A percentile compares a stretch with the other conserved stretches of the same genome.
Evolutionary conservation across 1,284 basidiomycete species (phyloP).

Genomic region (Rhodotorula mucilaginosa): DNA sequence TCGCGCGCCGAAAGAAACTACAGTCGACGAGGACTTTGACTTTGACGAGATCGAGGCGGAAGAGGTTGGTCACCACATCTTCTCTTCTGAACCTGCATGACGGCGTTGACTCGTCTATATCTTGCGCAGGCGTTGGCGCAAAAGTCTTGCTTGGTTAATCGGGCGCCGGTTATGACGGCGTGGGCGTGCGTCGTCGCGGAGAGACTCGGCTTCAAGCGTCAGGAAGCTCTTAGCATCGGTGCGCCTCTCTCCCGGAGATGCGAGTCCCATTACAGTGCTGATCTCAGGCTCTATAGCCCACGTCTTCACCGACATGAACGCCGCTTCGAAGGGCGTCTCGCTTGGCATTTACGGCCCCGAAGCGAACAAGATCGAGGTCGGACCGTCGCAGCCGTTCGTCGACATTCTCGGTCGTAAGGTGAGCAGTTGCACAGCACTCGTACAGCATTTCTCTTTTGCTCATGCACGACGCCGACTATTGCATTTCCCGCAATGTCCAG

Average conservation of each 20-base stretch:
- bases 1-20: slow-evolving; percentile 56
- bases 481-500: too few species aligned
- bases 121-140: slow-evolving; percentile 57
- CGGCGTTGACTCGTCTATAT: slow-evolving; percentile 7
- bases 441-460: background rate
- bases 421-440: background rate
- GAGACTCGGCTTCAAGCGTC: slow-evolving; percentile 73
- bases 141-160: slow-evolving; percentile 72
- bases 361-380: slow-evolving; percentile 60
- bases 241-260: slow-evolving; percentile 27
- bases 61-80: slow-evolving; percentile 52
- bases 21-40: slow-evolving; percentile 56
- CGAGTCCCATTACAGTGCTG: too few species aligned
- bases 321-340: slow-evolving; percentile 74
- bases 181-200: slow-evolving; percentile 87
- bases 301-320: slow-evolving; percentile 89
- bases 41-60: slow-evolving; percentile 71
- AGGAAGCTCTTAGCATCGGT: slow-evolving; percentile 88
- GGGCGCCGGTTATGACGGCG: slow-evolving; percentile 89
- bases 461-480: background rate
- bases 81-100: background rate
- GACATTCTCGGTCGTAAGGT: slow-evolving; percentile 79
- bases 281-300: slow-evolving; percentile 58
- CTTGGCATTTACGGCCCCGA: slow-evolving; percentile 67
- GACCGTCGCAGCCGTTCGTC: slow-evolving; percentile 79